Evolutionary conservation across 1,139 yeast genomes (phyloP).

Genomic region (Candida frijolesensis): DNA sequence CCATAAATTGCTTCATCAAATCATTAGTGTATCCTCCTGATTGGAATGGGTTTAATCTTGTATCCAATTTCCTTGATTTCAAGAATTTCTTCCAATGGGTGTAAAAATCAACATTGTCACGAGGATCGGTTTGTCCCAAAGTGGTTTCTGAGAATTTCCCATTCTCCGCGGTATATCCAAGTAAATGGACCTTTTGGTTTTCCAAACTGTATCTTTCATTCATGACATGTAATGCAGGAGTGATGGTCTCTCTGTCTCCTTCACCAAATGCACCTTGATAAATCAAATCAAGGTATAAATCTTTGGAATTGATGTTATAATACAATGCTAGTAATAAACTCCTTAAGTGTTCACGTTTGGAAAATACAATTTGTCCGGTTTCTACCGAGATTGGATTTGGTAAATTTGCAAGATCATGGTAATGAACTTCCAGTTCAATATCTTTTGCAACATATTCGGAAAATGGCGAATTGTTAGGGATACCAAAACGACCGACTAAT

Average conservation of each 20-base stretch:
- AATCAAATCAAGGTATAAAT: slow-evolving; percentile 31
- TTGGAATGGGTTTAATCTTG: slow-evolving; percentile 36
- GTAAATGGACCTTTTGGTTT: slow-evolving; percentile 24
- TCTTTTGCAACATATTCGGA: slow-evolving; percentile 23
- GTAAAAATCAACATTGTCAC: slow-evolving; percentile 23
- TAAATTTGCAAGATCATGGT: slow-evolving; percentile 36
- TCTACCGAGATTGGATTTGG: slow-evolving; percentile 34
- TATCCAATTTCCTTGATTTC: slow-evolving; percentile 21
- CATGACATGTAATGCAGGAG: slow-evolving; percentile 41
- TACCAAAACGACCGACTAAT: slow-evolving; percentile 30
- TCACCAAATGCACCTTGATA: slow-evolving; percentile 42
- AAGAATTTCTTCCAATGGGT: slow-evolving; percentile 35
- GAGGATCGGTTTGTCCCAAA: slow-evolving; percentile 38
- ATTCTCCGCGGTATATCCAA: slow-evolving; percentile 26
- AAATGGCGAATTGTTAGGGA: slow-evolving; percentile 28
- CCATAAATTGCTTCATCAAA: slow-evolving; percentile 25
- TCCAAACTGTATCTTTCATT: slow-evolving; percentile 37
- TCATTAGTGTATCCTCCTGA: slow-evolving; percentile 26
- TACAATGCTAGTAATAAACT: slow-evolving; percentile 33
- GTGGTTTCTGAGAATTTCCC: slow-evolving; percentile 31
- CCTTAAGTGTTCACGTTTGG: slow-evolving; percentile 33
- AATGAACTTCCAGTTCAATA: slow-evolving; percentile 22
- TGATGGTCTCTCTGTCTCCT: slow-evolving; percentile 43
- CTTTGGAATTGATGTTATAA: slow-evolving; percentile 33
- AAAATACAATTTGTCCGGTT: slow-evolving; percentile 39